phyloP scores from a whole-genome alignment of 1,284 basidiomycete genomes.

The Fomes fomentarius region DNA sequence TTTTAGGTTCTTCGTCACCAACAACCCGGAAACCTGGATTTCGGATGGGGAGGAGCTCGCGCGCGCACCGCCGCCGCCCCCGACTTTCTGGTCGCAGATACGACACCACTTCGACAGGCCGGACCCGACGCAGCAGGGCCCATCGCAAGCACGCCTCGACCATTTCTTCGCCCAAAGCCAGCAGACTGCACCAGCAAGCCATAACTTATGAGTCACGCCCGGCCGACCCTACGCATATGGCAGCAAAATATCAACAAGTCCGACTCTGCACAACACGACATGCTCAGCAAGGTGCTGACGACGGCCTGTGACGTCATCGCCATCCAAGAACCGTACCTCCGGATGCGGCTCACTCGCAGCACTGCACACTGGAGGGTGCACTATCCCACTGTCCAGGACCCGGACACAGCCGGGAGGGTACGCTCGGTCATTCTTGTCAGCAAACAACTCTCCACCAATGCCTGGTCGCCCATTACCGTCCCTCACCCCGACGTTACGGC shows the following conservation, averaged over 20 bases:
- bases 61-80: background rate
- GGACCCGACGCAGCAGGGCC: background rate
- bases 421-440: slow-evolving; percentile 36
- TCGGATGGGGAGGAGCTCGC: slow-evolving; percentile 4
- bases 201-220: background rate
- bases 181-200: background rate
- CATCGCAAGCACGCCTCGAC: background rate
- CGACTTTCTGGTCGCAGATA: slow-evolving; percentile 3
- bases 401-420: slow-evolving; percentile 1
- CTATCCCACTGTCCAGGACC: slow-evolving; percentile 30
- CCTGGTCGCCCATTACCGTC: slow-evolving; percentile 29
- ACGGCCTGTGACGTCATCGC: slow-evolving; percentile 33
- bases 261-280: slow-evolving; percentile 18
- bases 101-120: background rate
- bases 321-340: slow-evolving; percentile 40
- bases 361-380: slow-evolving; percentile 30
- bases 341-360: slow-evolving; percentile 15
- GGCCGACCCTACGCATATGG: slow-evolving; percentile 21
- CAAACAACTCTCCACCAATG: slow-evolving; percentile 28
- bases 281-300: slow-evolving; percentile 26
- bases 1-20: slow-evolving; percentile 19
- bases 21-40: slow-evolving; percentile 17
- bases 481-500: slow-evolving; percentile 32
- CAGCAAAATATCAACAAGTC: slow-evolving; percentile 37
- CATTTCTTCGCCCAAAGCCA: background rate